These are phyloP conservation scores for Citrus sinensis DNA, from an alignment of 345 rosid species.

Conservation along the genomic window DVS_A1.0 CM039163.1:42391501-42392000, in stretches of 20 bases:
- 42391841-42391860: neutral
- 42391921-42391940: neutral
- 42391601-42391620: no score
- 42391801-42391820: neutral
- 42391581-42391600: no score
- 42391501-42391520: conserved; percentile 94
- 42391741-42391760: conserved; percentile 35
- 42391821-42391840: neutral
- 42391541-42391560: neutral
- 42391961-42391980: conserved; percentile 46
- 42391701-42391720: conserved; percentile 50
- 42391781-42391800: conserved; percentile 33
- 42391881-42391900: no score
- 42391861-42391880: no score
- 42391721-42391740: conserved; percentile 68
- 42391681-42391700: conserved; percentile 68
- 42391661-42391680: conserved; percentile 43
- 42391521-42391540: conserved; percentile 73
- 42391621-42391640: neutral
- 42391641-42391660: neutral
- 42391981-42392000: conserved; percentile 53
- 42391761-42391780: conserved; percentile 26
- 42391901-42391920: neutral
- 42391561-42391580: no score
- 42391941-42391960: neutral